Evolutionary conservation across 2,329 filamentous ascomycete genomes (phyloP).

Genomic region (Stemphylium beticola): DNA sequence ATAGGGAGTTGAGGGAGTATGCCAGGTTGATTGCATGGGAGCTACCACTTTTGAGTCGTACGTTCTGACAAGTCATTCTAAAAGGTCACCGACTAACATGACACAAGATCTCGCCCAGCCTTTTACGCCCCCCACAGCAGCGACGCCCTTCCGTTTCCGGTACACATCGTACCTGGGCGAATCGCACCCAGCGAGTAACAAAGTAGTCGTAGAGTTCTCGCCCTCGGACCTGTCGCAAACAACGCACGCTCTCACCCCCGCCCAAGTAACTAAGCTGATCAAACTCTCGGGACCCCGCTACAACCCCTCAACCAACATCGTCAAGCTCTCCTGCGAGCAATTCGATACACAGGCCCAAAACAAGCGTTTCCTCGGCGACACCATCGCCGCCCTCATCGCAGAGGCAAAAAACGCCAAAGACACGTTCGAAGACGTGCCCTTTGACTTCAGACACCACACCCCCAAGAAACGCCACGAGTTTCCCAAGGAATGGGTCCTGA

Average conservation of each 20-base stretch:
- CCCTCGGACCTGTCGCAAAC: constrained; percentile 74
- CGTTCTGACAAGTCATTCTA: too few relatives aligned
- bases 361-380: constrained; percentile 88
- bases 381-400: constrained; percentile 73
- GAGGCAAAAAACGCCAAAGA: constrained; percentile 79
- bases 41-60: constrained; percentile 88
- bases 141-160: constrained; percentile 84
- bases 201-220: constrained; percentile 92
- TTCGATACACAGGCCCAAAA: constrained; percentile 92
- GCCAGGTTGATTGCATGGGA: constrained; percentile 90
- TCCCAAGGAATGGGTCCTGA: constrained; percentile 83
- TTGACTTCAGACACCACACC: constrained; percentile 86
- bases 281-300: constrained; percentile 87
- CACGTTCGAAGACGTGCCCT: constrained; percentile 84
- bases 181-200: constrained; percentile 85
- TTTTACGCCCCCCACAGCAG: constrained; percentile 71
- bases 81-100: neutral
- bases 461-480: constrained; percentile 72
- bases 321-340: constrained; percentile 91
- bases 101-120: constrained; percentile 77
- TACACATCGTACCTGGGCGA: constrained; percentile 98
- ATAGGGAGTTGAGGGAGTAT: constrained; percentile 88
- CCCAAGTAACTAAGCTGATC: constrained; percentile 79
- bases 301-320: constrained; percentile 79
- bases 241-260: constrained; percentile 68